phyloP scores from a whole-genome alignment of 2,329 filamentous ascomycete genomes.

The Chrysoporthe cubensis region DNA sequence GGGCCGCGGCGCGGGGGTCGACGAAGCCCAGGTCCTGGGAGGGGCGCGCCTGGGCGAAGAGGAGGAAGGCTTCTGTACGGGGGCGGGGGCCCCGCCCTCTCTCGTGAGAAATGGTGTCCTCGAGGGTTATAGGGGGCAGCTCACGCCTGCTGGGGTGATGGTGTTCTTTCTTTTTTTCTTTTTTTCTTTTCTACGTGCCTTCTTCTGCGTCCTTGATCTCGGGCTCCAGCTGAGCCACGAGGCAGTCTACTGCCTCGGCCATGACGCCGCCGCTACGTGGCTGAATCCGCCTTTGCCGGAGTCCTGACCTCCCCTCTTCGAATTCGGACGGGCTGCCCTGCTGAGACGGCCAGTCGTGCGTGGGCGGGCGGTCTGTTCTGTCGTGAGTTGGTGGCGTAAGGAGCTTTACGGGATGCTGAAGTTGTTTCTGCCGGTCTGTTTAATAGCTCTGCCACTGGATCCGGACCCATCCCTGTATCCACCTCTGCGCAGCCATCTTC shows the following conservation, averaged over 20 bases:
- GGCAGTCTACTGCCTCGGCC: constrained; percentile 23
- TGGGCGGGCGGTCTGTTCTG: no score
- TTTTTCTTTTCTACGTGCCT: constrained; percentile 38
- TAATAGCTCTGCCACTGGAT: no score
- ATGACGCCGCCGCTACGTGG: constrained; percentile 2
- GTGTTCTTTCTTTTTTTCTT: background rate
- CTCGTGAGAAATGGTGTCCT: constrained; percentile 5
- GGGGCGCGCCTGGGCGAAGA: constrained; percentile 78
- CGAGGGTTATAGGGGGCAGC: background rate
- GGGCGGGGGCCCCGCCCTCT: background rate
- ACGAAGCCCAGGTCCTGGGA: constrained; percentile 85
- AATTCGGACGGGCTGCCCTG: background rate
- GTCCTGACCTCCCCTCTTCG: background rate
- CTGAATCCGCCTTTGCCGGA: background rate
- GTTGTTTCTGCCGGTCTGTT: no score
- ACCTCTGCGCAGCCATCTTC: background rate
- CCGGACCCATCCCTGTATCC: background rate
- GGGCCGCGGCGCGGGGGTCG: constrained; percentile 65
- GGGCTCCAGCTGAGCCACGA: constrained; percentile 43
- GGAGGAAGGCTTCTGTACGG: constrained; percentile 76
- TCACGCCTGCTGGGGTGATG: background rate
- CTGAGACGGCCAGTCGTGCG: no score
- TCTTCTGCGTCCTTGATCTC: constrained; percentile 55
- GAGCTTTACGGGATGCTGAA: no score
- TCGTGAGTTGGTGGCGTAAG: no score